phyloP scores from a whole-genome alignment of 2,329 filamentous ascomycete genomes.

The Penicillium sp. region DNA sequence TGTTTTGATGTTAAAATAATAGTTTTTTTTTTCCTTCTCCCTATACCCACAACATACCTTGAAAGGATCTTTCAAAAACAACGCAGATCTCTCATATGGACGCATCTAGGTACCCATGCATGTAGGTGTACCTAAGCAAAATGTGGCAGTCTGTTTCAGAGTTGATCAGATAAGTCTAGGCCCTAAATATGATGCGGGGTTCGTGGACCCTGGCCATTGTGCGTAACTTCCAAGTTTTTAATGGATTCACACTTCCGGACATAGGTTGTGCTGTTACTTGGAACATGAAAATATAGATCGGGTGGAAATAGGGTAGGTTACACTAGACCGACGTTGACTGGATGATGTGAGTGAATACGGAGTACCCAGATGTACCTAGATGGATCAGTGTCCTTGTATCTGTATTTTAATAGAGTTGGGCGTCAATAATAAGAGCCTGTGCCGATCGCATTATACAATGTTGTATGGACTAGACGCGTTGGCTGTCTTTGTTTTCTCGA shows the following conservation, averaged over 20 bases:
- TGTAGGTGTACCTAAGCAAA: neutral
- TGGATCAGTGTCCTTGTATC: neutral
- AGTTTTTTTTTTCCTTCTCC: too few species aligned
- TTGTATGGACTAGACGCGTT: neutral
- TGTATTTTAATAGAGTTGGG: neutral
- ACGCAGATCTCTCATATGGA: neutral
- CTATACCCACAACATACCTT: neutral
- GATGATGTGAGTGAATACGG: neutral
- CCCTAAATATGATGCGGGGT: conserved; percentile 6
- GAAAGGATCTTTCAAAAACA: neutral
- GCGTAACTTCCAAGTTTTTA: neutral
- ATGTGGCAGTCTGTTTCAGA: neutral
- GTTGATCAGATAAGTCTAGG: conserved; percentile 14
- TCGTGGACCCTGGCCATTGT: neutral
- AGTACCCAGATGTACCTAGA: neutral
- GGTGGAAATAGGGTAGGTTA: neutral
- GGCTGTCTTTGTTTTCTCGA: neutral
- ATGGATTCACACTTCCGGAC: neutral
- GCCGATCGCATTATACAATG: neutral
- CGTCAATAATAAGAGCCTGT: neutral
- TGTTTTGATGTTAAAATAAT: neutral
- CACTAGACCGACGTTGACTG: neutral
- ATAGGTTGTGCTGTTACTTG: neutral
- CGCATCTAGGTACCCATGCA: neutral
- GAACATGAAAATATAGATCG: neutral